Conservation (phyloP, 2,329 filamentous ascomycete genomes). For the Aspergillus pseudoglaucus region DNA sequence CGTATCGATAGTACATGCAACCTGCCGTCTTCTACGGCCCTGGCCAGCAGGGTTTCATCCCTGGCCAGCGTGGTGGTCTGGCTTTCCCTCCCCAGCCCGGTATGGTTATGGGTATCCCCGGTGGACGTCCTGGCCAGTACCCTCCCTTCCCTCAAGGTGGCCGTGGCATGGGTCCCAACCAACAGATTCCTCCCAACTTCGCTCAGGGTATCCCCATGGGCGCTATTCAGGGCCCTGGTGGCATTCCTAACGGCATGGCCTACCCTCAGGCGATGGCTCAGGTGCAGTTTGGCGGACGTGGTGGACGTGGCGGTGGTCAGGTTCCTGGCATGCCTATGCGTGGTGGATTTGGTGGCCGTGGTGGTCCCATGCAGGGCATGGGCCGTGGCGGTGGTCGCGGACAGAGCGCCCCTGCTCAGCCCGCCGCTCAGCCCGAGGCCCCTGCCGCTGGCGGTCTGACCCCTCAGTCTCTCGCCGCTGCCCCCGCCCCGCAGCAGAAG, state of each 20-base stretch:
- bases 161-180: constrained; percentile 73
- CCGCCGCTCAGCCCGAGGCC: constrained; percentile 33
- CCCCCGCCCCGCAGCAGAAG: constrained; percentile 77
- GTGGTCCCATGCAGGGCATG: constrained; percentile 39
- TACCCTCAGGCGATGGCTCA: constrained; percentile 74
- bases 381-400: constrained; percentile 37
- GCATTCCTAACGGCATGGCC: constrained; percentile 70
- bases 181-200: constrained; percentile 84
- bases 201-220: constrained; percentile 62
- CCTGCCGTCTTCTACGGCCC: constrained; percentile 88
- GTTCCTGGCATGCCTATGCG: constrained; percentile 60
- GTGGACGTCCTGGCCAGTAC: constrained; percentile 80
- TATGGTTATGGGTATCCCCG: constrained; percentile 60
- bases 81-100: constrained; percentile 52
- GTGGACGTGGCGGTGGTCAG: constrained; percentile 63
- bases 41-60: constrained; percentile 55
- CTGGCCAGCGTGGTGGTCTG: constrained; percentile 55
- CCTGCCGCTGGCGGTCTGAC: constrained; percentile 39
- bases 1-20: constrained; percentile 61
- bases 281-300: constrained; percentile 62
- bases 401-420: constrained; percentile 31
- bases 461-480: constrained; percentile 45
- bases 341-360: constrained; percentile 39
- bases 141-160: constrained; percentile 79
- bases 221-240: constrained; percentile 56